Conservation (phyloP, 2,329 filamentous ascomycete species). For the Cladosporium phlei region DNA sequence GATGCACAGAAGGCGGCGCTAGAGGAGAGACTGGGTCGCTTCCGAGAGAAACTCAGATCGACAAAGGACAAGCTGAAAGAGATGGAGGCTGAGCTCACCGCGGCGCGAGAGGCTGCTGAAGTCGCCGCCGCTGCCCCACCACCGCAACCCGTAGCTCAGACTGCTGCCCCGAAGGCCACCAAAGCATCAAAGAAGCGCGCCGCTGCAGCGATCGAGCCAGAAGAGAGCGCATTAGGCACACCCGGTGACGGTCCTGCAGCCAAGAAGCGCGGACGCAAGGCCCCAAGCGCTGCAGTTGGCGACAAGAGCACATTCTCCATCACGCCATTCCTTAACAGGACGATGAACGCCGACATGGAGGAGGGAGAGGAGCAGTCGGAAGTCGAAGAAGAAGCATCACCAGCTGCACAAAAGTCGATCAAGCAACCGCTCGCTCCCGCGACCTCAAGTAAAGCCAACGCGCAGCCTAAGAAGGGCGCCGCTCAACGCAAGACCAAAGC, state of each 20-base stretch:
- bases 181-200: slow-evolving; percentile 40
- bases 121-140: slow-evolving; percentile 17
- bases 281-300: slow-evolving; percentile 58
- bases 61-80: slow-evolving; percentile 71
- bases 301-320: slow-evolving; percentile 93
- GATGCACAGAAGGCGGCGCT: slow-evolving; percentile 60
- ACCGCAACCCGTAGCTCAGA: slow-evolving; percentile 29
- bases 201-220: slow-evolving; percentile 42
- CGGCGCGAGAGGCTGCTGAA: slow-evolving; percentile 34
- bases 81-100: slow-evolving; percentile 48
- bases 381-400: slow-evolving; percentile 23
- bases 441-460: slow-evolving; percentile 41
- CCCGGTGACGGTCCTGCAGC: slow-evolving; percentile 44
- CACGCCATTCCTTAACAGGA: slow-evolving; percentile 84
- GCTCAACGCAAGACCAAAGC: slow-evolving; percentile 35
- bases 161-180: slow-evolving; percentile 32
- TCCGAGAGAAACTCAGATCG: slow-evolving; percentile 64
- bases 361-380: slow-evolving; percentile 27
- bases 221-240: slow-evolving; percentile 45
- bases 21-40: slow-evolving; percentile 65
- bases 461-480: slow-evolving; percentile 34
- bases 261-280: slow-evolving; percentile 42
- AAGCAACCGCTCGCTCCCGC: slow-evolving; percentile 41
- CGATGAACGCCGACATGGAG: slow-evolving; percentile 48
- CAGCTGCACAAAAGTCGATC: slow-evolving; percentile 27